Evolutionary conservation across 1,284 basidiomycete species (phyloP).

Genomic region (Coniferiporia weirii): DNA sequence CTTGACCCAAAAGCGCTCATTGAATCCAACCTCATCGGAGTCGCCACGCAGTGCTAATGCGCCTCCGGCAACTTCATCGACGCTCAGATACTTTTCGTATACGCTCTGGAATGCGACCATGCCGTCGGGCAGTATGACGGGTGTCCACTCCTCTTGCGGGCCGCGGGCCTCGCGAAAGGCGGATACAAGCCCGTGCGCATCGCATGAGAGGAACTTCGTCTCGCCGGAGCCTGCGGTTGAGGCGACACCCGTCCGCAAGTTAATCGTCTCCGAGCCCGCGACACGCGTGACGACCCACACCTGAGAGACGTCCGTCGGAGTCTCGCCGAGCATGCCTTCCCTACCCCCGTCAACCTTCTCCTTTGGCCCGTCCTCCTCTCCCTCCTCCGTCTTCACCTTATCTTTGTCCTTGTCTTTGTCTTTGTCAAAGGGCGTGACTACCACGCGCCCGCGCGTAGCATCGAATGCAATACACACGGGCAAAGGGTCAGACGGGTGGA

Average conservation of each 20-base stretch:
- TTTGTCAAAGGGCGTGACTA: constrained; percentile 59
- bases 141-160: constrained; percentile 84
- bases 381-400: constrained; percentile 47
- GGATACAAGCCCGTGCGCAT: constrained; percentile 75
- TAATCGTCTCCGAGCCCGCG: constrained; percentile 74
- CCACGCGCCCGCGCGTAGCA: constrained; percentile 67
- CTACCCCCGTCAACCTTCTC: constrained; percentile 13
- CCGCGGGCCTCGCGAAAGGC: constrained; percentile 81
- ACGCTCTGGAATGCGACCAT: constrained; percentile 82
- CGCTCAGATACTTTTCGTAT: constrained; percentile 76
- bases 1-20: constrained; percentile 82
- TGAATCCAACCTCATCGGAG: constrained; percentile 74
- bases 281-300: constrained; percentile 85
- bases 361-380: constrained; percentile 33
- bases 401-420: constrained; percentile 39
- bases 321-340: constrained; percentile 21
- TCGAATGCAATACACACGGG: constrained; percentile 75
- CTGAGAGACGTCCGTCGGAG: constrained; percentile 74
- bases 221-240: constrained; percentile 60
- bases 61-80: constrained; percentile 83
- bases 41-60: constrained; percentile 74
- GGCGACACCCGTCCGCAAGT: constrained; percentile 61
- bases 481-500: constrained; percentile 70
- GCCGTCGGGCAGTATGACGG: constrained; percentile 67
- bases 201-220: constrained; percentile 82